Evolutionary conservation across 768 basidiomycete species (phyloP).

Genomic region (Sarcodon sp.): DNA sequence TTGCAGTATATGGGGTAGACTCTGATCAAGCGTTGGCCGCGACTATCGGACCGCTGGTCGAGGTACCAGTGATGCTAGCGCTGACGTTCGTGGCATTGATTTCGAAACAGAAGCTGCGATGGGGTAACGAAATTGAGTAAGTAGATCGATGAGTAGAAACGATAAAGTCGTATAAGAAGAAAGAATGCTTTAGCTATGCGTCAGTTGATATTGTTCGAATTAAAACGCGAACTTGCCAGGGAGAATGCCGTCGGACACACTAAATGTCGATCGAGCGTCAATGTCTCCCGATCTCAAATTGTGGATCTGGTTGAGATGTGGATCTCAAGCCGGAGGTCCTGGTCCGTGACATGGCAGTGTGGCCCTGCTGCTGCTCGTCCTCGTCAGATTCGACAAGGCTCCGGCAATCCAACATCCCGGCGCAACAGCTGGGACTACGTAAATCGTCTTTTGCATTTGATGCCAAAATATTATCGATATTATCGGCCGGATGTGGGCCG

Average conservation of each 20-base stretch:
- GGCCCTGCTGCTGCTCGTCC: conserved; percentile 10
- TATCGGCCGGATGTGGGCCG: not conserved
- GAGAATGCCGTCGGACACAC: no score
- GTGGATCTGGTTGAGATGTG: no score
- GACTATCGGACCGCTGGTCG: conserved; percentile 66
- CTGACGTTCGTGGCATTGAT: conserved; percentile 51
- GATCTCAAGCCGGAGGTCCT: no score
- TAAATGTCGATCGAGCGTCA: no score
- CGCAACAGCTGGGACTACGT: conserved; percentile 30
- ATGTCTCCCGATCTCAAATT: no score
- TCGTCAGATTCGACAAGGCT: conserved; percentile 22
- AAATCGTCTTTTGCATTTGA: conserved; percentile 7
- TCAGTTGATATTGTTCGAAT: no score
- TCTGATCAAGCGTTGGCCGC: conserved; percentile 76
- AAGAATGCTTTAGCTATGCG: no score
- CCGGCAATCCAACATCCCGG: conserved; percentile 35
- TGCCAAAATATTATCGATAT: not conserved
- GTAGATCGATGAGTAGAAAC: no score
- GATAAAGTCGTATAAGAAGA: no score
- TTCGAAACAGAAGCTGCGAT: no score
- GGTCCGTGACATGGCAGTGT: not conserved
- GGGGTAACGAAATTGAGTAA: no score
- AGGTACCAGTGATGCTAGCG: conserved; percentile 65
- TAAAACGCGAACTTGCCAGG: no score
- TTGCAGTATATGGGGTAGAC: conserved; percentile 65